Evolutionary conservation across 345 rosid species (phyloP).

Genomic region (Ricinus communis): DNA sequence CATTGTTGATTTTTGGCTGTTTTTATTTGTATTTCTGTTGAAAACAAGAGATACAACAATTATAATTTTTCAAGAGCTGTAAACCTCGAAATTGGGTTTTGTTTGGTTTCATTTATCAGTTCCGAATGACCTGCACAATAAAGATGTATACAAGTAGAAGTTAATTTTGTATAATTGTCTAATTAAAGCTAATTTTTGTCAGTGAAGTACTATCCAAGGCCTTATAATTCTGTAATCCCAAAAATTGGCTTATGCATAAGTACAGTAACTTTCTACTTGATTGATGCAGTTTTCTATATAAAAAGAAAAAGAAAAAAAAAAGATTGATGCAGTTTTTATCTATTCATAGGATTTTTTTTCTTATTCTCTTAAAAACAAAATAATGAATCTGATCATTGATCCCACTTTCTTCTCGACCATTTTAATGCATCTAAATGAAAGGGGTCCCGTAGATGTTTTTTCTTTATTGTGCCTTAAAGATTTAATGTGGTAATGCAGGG

Average conservation of each 20-base stretch:
- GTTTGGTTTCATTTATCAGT: neutral
- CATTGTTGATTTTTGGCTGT: neutral
- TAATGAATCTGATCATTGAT: neutral
- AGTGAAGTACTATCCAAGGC: too few relatives aligned
- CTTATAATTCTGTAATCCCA: too few relatives aligned
- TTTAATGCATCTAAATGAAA: neutral
- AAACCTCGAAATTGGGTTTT: neutral
- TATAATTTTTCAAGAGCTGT: neutral
- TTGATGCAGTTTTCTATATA: too few relatives aligned
- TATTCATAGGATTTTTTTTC: neutral
- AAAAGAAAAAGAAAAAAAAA: too few relatives aligned
- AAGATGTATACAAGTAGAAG: too few relatives aligned
- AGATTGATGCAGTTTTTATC: too few relatives aligned
- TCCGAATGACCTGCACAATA: neutral
- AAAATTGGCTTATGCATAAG: too few relatives aligned
- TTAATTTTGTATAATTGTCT: too few relatives aligned
- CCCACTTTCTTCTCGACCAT: neutral
- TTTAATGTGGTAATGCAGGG: slow-evolving; percentile 77
- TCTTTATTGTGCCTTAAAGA: too few relatives aligned
- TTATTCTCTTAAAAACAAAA: neutral
- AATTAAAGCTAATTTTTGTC: neutral
- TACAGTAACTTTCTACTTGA: too few relatives aligned
- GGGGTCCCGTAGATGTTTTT: neutral
- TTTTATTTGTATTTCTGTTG: neutral
- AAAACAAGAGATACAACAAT: neutral